Base-by-base conservation (phyloP, 106 monocot species). In the Platanthera zijinensis region DNA sequence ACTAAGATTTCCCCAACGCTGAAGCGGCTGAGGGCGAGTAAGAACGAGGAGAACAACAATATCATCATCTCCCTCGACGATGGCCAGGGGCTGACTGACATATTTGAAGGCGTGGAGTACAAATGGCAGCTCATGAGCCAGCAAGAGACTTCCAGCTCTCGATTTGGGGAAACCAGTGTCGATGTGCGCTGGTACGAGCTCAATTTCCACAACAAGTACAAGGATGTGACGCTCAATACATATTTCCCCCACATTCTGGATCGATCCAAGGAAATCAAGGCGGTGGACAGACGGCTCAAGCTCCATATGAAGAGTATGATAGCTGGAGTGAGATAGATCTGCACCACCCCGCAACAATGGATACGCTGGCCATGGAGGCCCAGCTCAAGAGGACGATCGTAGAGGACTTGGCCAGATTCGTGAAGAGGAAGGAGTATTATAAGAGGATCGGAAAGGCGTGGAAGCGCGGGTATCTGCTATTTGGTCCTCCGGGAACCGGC, bases 321-420 rank as follows among this genome's bases (percentile, higher is more conserved):
- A 45, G 11, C 17, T 87, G 83, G 81, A 32, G 9, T 11, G 48
- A 66, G 12, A 69, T 74, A 5, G 69, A 53, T 45, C 70, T 87
- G 7, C 71, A 78, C 47, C 86, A 87, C 39, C 86, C 86, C 0
- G 48, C 83, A 4, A 87, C 83, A 14, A 81, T 87, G 74, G 78
- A 83, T 52, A 72, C 79, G 72, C 14, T 79, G 57, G 79, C 70
- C 0, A 49, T 79, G 72, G 79, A 79, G 4, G 3, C n/a, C 0
- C 25, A 73, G 56, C 48, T 72, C 4, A 79, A 79, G 57, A 10
- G 17, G 4, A 59, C 12, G 22, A 14, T 79, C 48, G 61, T 49
- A 48, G 79, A 79, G 47, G 79, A 79, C 53, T 61, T 79, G 79
- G 52, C 12, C 11, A 80, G 50, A 12, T 80, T 80, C 28, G 54